A percentile compares a stretch with the other conserved stretches of the same genome.
Evolutionary conservation across 2,329 filamentous ascomycete genomes (phyloP).

Genomic region (Didymella sp.): DNA sequence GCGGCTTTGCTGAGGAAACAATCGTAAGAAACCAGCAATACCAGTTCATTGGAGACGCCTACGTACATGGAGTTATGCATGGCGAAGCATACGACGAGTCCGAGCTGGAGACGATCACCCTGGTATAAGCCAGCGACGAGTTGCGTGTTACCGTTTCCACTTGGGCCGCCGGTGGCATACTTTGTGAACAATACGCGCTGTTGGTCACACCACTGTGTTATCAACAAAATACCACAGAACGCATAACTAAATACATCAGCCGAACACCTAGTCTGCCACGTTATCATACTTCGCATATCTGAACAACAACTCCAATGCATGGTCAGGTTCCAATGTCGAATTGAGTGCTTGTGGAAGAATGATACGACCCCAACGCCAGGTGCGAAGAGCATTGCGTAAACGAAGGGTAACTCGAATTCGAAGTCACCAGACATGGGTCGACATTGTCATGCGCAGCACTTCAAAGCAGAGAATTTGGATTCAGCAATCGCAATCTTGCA

Average conservation of each 20-base stretch:
- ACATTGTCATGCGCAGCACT: not conserved
- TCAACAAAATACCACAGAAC: not conserved
- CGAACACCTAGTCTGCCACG: not conserved
- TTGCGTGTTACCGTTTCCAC: not conserved
- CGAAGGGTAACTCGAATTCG: not conserved
- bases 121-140: not conserved
- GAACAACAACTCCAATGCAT: not conserved
- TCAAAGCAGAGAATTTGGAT: not conserved
- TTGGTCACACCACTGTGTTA: not conserved
- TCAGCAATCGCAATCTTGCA: not conserved
- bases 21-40: not conserved
- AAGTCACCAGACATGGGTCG: not conserved
- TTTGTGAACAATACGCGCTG: not conserved
- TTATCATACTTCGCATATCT: not conserved
- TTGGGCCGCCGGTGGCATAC: not conserved
- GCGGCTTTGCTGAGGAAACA: not conserved
- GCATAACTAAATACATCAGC: not conserved
- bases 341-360: not conserved
- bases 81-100: not conserved
- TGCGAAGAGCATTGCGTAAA: not conserved
- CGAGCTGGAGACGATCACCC: not conserved
- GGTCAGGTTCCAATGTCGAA: not conserved
- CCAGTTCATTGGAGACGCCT: constrained; percentile 1
- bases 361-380: not conserved
- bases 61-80: constrained; percentile 1